Evolutionary conservation across 495 filamentous ascomycete species (phyloP).

Genomic region (Halenospora varia): DNA sequence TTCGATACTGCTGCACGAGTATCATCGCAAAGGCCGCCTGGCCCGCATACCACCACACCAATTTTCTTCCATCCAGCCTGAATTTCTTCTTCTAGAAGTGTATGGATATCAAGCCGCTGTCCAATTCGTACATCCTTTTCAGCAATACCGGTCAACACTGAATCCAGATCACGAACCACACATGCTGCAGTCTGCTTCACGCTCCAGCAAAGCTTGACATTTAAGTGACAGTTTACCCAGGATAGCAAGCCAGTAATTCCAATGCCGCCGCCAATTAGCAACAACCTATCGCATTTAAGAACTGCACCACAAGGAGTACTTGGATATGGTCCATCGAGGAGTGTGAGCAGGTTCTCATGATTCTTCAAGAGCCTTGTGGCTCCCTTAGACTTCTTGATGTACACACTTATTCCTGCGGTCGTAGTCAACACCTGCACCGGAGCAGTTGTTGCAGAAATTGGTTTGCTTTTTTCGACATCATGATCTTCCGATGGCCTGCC

Average conservation of each 20-base stretch:
- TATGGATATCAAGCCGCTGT: slow-evolving; percentile 25
- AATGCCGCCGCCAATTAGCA: slow-evolving; percentile 41
- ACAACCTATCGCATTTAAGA: slow-evolving; percentile 28
- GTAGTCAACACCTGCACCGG: not conserved
- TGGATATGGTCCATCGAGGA: slow-evolving; percentile 16
- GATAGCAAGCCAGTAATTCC: slow-evolving; percentile 37
- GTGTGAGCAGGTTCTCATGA: slow-evolving; percentile 19
- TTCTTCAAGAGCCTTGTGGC: slow-evolving; percentile 24
- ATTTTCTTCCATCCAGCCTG: slow-evolving; percentile 26
- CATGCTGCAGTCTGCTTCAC: slow-evolving; percentile 19
- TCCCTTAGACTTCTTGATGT: slow-evolving; percentile 27
- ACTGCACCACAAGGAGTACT: not conserved
- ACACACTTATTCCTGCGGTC: slow-evolving; percentile 28
- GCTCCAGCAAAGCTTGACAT: slow-evolving; percentile 37
- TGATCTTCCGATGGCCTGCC: not conserved
- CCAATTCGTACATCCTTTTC: slow-evolving; percentile 33
- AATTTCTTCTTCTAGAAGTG: slow-evolving; percentile 27
- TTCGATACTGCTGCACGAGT: slow-evolving; percentile 9
- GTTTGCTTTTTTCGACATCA: slow-evolving; percentile 1
- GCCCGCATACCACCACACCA: slow-evolving; percentile 37
- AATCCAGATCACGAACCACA: slow-evolving; percentile 24
- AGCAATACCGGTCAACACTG: slow-evolving; percentile 15
- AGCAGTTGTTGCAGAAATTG: not conserved
- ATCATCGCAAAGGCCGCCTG: slow-evolving; percentile 17
- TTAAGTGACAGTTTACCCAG: slow-evolving; percentile 26